These are phyloP conservation scores for Russula sp. DNA, from an alignment of 768 basidiomycete species.

Conservation along the genomic window DNA sequence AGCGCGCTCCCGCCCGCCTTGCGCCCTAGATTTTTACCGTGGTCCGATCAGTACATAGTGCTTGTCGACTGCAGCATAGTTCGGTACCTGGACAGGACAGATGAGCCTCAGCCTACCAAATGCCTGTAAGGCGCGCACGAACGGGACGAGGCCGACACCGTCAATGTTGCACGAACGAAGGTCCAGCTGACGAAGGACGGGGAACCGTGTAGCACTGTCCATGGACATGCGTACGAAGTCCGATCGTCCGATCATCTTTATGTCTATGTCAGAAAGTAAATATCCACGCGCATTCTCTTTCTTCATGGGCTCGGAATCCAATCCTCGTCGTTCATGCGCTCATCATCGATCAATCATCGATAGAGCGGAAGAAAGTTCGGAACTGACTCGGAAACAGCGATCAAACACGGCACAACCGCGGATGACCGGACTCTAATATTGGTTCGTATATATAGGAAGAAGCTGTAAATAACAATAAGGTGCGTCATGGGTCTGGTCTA, in stretches of 20 bases:
- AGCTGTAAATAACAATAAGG: no score
- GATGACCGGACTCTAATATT: no score
- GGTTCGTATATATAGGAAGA: no score
- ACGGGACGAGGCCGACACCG: conserved; percentile 27
- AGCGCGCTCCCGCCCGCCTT: no score
- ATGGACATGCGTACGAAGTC: conserved; percentile 22
- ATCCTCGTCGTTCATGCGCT: neutral
- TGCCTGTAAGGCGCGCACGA: conserved; percentile 23
- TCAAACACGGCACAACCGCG: no score
- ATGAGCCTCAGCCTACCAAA: conserved; percentile 28
- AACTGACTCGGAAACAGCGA: no score
- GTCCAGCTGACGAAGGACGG: conserved; percentile 26
- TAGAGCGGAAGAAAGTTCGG: no score
- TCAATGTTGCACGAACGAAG: conserved; percentile 28
- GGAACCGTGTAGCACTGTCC: conserved; percentile 21
- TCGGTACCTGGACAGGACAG: conserved; percentile 27
- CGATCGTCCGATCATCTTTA: neutral
- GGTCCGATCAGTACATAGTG: neutral
- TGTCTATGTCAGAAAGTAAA: neutral
- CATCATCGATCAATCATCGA: no score
- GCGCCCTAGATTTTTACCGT: no score
- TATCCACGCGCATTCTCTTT: conserved; percentile 48
- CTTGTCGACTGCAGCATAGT: neutral
- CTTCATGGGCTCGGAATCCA: conserved; percentile 85
- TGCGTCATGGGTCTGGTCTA: no score